Base-by-base conservation (phyloP, 2,329 filamentous ascomycete genomes). In the Cryphonectria naterciae region DNA sequence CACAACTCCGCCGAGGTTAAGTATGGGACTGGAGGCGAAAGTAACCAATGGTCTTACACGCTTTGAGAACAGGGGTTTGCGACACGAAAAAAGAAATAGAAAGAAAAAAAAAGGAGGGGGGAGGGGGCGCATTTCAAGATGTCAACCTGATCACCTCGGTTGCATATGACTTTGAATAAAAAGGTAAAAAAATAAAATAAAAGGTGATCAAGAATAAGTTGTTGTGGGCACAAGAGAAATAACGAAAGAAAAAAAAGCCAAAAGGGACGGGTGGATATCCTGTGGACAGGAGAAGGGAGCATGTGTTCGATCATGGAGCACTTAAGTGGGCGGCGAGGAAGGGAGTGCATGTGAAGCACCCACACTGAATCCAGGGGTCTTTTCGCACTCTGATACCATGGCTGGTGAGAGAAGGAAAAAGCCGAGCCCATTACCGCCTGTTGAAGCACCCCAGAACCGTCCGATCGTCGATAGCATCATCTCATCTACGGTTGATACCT, bases 41-140 rank as follows among this genome's bases (percentile, higher is more conserved):
- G n/a, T 22, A 41, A 37, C 67, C 67, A 68, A 68, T 68, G 56
- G 60, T 68, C 67, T 68, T 68, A 68, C 67, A 68, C 28, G 67
- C 22, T 68, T 62, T 46, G 43, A 19, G 19, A 17, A 52, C 63
- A 65, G 41, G 63, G 63, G 13, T 64, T 19, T 15, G n/a, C 25
- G 37, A 35, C 41, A 11, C 32, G 2, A 4, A 32, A 32, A 32
- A 4, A 32, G 28, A 32, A 32, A 32, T 2, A 32, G 4, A 32
- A 32, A 32, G 4, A 54, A 19, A 39, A 11, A 39, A 39, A 10
- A 39, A 39, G 37, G 37, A 54, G 10, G 32, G 25, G 19, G 7
- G 49, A 11, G 22, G 28, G 22, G 19, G 13, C 56, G 25, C 17
- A 41, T 25, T 28, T 19, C 19, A 41, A 61, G 58, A 32, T 32